These are phyloP conservation scores for Phytophthora palmivora DNA, from an alignment of 352 stramenopile species.

Conservation along the genomic window DNA sequence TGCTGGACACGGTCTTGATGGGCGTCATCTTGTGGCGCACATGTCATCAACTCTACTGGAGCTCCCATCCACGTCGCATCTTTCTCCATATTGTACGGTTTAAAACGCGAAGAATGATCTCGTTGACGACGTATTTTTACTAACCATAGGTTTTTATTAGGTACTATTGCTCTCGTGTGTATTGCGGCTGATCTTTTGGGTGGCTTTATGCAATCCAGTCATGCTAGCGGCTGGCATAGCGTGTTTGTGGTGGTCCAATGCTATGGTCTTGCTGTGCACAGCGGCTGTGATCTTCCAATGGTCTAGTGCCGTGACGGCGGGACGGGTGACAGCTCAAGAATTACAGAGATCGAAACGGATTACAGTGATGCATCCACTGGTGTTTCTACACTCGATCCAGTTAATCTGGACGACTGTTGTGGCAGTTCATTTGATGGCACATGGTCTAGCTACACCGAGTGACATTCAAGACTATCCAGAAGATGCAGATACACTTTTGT, in stretches of 20 bases:
- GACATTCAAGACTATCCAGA: slow-evolving; percentile 35
- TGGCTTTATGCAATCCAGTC: slow-evolving; percentile 37
- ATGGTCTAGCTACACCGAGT: slow-evolving; percentile 24
- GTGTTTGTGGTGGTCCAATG: slow-evolving; percentile 66
- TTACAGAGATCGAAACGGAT: slow-evolving; percentile 56
- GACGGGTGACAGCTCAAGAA: slow-evolving; percentile 56
- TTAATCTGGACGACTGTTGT: slow-evolving; percentile 45
- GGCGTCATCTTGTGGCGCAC: slow-evolving; percentile 61
- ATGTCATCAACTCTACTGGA: slow-evolving; percentile 69
- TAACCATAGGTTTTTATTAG: slow-evolving; percentile 22
- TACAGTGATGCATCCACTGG: slow-evolving; percentile 60
- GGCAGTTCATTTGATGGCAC: slow-evolving; percentile 42
- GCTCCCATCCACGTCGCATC: slow-evolving; percentile 60
- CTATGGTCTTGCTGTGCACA: slow-evolving; percentile 70
- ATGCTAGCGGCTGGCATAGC: slow-evolving; percentile 47
- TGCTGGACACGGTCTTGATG: slow-evolving; percentile 52
- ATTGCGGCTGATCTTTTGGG: slow-evolving; percentile 55
- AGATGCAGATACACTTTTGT: slow-evolving; percentile 31
- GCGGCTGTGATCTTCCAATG: slow-evolving; percentile 75
- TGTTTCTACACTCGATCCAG: slow-evolving; percentile 64
- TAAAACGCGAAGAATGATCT: background rate
- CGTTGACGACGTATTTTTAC: slow-evolving; percentile 6
- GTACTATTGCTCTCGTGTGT: slow-evolving; percentile 51
- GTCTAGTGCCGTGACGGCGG: slow-evolving; percentile 62
- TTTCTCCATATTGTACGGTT: slow-evolving; percentile 66